Evolutionary conservation across 2,329 filamentous ascomycete genomes (phyloP).

Genomic region (Scedosporium dehoogii): DNA sequence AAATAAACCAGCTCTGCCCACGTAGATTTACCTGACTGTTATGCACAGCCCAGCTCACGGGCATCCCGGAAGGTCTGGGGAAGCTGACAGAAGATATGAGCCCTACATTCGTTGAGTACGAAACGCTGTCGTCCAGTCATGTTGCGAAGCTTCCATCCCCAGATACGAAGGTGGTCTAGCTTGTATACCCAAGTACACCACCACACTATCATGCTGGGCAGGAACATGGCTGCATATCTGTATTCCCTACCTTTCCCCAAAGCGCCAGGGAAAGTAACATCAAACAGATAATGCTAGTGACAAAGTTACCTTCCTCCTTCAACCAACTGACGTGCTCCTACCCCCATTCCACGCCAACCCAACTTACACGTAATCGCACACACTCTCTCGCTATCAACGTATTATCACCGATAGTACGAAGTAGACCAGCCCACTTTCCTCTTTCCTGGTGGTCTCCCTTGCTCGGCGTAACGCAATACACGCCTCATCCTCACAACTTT

Average conservation of each 20-base stretch:
- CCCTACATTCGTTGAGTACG: not conserved
- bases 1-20: not conserved
- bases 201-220: not conserved
- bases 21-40: not conserved
- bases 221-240: not conserved
- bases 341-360: not conserved
- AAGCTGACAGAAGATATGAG: not conserved
- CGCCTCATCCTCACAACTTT: not conserved
- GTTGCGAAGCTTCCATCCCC: not conserved
- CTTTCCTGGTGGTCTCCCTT: not conserved
- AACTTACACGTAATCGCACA: not conserved
- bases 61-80: not conserved
- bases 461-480: not conserved
- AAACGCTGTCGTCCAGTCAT: not conserved
- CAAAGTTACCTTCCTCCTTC: not conserved
- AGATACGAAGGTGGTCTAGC: not conserved
- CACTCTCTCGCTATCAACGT: not conserved
- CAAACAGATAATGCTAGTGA: not conserved
- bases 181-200: not conserved
- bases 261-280: not conserved
- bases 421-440: not conserved
- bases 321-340: constrained; percentile 2
- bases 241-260: not conserved
- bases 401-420: not conserved
- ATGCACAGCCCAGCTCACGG: not conserved